These are phyloP conservation scores for Mycogone perniciosa DNA, from an alignment of 2,329 filamentous ascomycete species.

Conservation along the genomic window DNA sequence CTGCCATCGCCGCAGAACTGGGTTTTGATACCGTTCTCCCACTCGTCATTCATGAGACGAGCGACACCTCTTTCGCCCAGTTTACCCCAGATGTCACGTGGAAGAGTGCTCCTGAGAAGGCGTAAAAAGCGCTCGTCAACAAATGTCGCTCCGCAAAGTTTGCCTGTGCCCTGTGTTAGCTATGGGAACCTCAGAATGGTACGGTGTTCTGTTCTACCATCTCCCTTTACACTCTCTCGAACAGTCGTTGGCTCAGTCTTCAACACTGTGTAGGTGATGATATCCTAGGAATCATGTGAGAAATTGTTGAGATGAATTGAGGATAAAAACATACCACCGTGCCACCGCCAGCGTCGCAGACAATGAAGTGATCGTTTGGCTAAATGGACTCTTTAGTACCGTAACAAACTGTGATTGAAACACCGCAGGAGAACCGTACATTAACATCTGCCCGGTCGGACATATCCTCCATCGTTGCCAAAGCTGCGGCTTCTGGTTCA, in stretches of 20 bases:
- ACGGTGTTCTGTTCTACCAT: not conserved
- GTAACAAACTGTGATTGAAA: not conserved
- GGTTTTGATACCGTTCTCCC: slow-evolving; percentile 26
- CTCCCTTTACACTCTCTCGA: slow-evolving; percentile 31
- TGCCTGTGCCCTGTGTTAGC: slow-evolving; percentile 20
- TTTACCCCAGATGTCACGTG: not conserved
- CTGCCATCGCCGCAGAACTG: slow-evolving; percentile 17
- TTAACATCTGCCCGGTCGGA: slow-evolving; percentile 17
- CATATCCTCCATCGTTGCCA: slow-evolving; percentile 30
- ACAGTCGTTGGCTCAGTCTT: slow-evolving; percentile 22
- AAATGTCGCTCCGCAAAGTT: slow-evolving; percentile 34
- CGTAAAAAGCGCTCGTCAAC: slow-evolving; percentile 32
- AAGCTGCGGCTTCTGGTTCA: slow-evolving; percentile 40
- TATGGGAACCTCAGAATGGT: not conserved
- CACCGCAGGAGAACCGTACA: slow-evolving; percentile 6
- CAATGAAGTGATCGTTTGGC: slow-evolving; percentile 21
- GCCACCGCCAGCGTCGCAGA: slow-evolving; percentile 33
- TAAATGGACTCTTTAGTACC: slow-evolving; percentile 1
- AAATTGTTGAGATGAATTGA: not conserved
- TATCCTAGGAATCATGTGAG: slow-evolving; percentile 24
- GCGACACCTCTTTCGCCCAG: slow-evolving; percentile 5
- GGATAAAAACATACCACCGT: slow-evolving; percentile 23
- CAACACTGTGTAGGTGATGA: slow-evolving; percentile 33
- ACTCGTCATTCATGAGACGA: slow-evolving; percentile 19
- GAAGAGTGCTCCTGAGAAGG: slow-evolving; percentile 22